Conservation (phyloP, 2,329 filamentous ascomycete genomes). For the Talaromyces sp. region DNA sequence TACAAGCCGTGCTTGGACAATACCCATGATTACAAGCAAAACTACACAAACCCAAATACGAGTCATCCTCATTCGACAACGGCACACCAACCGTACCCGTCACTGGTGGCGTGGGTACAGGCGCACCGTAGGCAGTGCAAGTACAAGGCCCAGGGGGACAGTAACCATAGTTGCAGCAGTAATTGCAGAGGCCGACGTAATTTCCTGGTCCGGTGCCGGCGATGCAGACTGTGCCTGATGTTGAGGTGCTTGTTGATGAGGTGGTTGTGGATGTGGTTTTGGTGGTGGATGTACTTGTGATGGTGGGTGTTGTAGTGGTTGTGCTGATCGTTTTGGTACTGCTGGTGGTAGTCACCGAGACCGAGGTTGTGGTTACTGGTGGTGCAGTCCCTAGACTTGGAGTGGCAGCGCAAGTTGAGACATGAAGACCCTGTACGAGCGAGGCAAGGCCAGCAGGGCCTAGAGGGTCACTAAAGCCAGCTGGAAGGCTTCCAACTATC, state of each 20-base stretch:
- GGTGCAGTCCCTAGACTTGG: conserved; percentile 9
- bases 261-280: conserved; percentile 6
- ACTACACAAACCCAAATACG: conserved; percentile 47
- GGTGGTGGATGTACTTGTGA: neutral
- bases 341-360: neutral
- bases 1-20: conserved; percentile 35
- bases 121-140: conserved; percentile 27
- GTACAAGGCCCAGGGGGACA: conserved; percentile 31
- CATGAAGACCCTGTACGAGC: conserved; percentile 30
- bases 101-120: conserved; percentile 25
- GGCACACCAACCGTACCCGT: conserved; percentile 24
- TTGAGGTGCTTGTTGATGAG: conserved; percentile 6
- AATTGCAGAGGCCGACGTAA: conserved; percentile 30
- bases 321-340: neutral
- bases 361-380: conserved; percentile 1
- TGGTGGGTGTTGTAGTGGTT: neutral
- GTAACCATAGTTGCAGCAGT: conserved; percentile 31
- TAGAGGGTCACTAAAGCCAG: conserved; percentile 33
- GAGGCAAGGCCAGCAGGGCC: conserved; percentile 31
- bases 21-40: conserved; percentile 49
- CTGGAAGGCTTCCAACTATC: conserved; percentile 44
- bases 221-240: conserved; percentile 21
- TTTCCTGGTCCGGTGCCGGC: conserved; percentile 30
- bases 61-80: conserved; percentile 26
- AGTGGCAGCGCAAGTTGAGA: conserved; percentile 18